Evolutionary conservation across 768 basidiomycete genomes (phyloP).

Genomic region (Podaxis carcinomalis): DNA sequence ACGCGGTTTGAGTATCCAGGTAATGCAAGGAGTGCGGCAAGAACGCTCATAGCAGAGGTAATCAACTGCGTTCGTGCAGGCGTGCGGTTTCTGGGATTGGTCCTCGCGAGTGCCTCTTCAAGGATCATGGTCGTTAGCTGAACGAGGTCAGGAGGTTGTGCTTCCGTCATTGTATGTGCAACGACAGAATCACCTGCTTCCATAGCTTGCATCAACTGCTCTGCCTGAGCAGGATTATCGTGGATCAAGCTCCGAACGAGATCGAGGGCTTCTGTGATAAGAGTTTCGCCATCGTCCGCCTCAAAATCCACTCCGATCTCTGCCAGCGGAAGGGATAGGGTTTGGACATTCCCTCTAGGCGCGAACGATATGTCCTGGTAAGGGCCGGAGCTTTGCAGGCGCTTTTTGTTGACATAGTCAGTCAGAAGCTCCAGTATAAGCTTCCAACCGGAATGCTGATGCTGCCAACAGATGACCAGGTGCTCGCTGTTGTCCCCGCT

Average conservation of each 20-base stretch:
- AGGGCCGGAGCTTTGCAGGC: slow-evolving; percentile 35
- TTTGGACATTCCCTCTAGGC: slow-evolving; percentile 34
- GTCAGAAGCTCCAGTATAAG: slow-evolving; percentile 77
- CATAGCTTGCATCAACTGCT: slow-evolving; percentile 61
- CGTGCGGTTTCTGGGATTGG: slow-evolving; percentile 32
- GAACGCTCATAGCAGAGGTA: slow-evolving; percentile 77
- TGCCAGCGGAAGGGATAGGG: slow-evolving; percentile 26
- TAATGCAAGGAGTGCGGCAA: slow-evolving; percentile 70
- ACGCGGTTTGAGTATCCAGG: slow-evolving; percentile 77
- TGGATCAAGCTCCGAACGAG: slow-evolving; percentile 75
- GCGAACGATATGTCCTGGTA: slow-evolving; percentile 56
- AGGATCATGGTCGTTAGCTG: slow-evolving; percentile 79
- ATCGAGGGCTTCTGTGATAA: slow-evolving; percentile 73
- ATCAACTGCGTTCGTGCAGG: slow-evolving; percentile 59
- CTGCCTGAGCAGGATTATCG: slow-evolving; percentile 61
- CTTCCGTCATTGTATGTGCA: slow-evolving; percentile 45
- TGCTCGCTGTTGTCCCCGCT: slow-evolving; percentile 68
- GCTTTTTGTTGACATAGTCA: slow-evolving; percentile 64
- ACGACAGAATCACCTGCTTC: slow-evolving; percentile 55
- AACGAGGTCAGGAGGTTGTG: slow-evolving; percentile 65
- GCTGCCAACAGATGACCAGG: slow-evolving; percentile 75
- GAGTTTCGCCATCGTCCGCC: slow-evolving; percentile 52
- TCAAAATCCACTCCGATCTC: slow-evolving; percentile 74
- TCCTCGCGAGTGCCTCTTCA: slow-evolving; percentile 68
- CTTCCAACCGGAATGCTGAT: slow-evolving; percentile 83